Evolutionary conservation across 2,329 filamentous ascomycete species (phyloP), one percentile per base, ranked within the genome.

Genomic region (Aspergillus carbonarius): DNA sequence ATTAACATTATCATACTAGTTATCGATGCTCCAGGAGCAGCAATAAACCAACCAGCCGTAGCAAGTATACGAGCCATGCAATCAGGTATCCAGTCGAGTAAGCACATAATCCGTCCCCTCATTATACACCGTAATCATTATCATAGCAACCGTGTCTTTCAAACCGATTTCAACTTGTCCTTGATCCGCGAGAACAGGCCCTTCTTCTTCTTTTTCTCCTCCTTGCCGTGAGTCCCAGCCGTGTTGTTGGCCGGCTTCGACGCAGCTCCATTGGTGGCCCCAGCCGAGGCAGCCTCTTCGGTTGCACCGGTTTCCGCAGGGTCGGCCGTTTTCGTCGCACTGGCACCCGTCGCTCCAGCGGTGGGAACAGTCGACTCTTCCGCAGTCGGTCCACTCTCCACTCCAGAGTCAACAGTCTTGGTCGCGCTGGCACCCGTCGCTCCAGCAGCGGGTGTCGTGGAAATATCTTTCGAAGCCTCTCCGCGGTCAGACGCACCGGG

Each of bases 131-230:
- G 35, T 52, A 27, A 32, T 49, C 40, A 53, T 57, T 48, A 27
- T 34, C 30, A 42, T 32, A 40, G 20, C 20, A 51, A 23, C 34
- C 52, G 27, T 48, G 48, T 46, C 18, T 35, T 12, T n/a, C 37
- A 37, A 37, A 50, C 54, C 67, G 25, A 78, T 67, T 77, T 77
- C 57, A 84, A 74, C 72, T 83, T 84, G 63, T 82, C 82, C 76
- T 83, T 84, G 57, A 85, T 63, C 68, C 77, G 80, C 32, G 73
- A 73, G 70, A 90, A 84, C 67, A 89, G 83, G 54, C 81, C 76
- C 74, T 84, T 80, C 79, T 86, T 87, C 81, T 87, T 88, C 81
- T 88, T 89, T 78, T 85, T 86, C 75, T 55, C 55, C 25, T 60
- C 60, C 47, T 62, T 62, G 23, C 57, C 56, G 20, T 40, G 47